These are phyloP conservation scores for Mitragyna speciosa DNA, from an alignment of 257 asterid genomes.

Conservation along the genomic window DNA sequence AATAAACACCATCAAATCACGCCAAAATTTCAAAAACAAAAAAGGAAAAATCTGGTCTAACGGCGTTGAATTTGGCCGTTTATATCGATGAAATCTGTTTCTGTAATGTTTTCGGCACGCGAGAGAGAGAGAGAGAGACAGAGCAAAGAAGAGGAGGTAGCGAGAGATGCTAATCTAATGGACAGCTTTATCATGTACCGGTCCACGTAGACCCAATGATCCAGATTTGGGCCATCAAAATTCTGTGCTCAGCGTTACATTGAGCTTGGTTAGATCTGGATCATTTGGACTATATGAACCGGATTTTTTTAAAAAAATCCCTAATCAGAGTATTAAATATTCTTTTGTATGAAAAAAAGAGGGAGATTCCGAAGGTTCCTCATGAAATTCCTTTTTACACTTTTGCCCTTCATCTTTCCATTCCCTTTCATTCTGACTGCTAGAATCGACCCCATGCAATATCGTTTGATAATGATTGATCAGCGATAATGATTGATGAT, in stretches of 20 bases:
- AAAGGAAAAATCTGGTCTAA: not conserved
- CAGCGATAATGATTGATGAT: no score
- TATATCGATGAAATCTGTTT: not conserved
- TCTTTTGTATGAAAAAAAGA: not conserved
- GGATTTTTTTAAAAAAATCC: no score
- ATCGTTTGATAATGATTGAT: no score
- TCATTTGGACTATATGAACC: no score
- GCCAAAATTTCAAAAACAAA: not conserved
- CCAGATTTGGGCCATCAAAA: no score
- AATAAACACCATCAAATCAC: not conserved
- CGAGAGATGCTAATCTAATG: no score
- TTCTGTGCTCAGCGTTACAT: no score
- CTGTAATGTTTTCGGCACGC: not conserved
- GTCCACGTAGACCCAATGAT: no score
- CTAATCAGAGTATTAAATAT: not conserved
- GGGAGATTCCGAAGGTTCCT: not conserved
- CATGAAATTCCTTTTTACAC: not conserved
- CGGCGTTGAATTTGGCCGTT: conserved; percentile 1
- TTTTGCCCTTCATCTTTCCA: not conserved
- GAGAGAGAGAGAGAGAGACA: not conserved
- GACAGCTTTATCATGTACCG: no score
- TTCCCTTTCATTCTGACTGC: no score
- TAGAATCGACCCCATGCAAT: no score
- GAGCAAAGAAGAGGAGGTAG: not conserved
- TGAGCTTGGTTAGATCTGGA: no score